A percentile compares a stretch with the other conserved stretches of the same genome.
Evolutionary conservation across 345 rosid species (phyloP).

Genomic region (Citrus glauca): DNA sequence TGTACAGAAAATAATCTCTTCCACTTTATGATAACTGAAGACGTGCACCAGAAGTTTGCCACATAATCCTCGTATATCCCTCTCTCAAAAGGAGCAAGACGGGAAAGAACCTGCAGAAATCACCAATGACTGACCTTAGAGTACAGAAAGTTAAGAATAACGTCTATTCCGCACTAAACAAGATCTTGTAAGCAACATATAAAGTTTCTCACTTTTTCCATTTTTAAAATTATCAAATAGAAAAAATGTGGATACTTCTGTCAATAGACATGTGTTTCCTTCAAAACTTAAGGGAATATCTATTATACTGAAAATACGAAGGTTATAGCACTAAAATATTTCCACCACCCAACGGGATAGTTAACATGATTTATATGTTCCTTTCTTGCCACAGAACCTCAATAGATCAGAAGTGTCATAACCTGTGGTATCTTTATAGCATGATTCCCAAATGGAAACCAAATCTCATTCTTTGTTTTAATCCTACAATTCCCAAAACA

Average conservation of each 20-base stretch:
- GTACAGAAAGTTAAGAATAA: background rate
- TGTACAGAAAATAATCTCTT: constrained; percentile 62
- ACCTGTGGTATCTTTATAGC: background rate
- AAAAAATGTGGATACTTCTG: background rate
- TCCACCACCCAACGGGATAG: background rate
- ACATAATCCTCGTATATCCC: constrained; percentile 97
- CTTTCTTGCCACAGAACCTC: background rate
- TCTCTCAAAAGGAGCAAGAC: constrained; percentile 95
- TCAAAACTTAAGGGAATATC: background rate
- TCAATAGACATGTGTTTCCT: background rate
- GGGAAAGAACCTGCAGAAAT: constrained; percentile 64
- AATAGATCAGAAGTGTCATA: background rate
- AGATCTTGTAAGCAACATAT: background rate
- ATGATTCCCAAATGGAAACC: background rate
- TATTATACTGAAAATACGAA: background rate
- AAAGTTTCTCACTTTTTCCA: background rate
- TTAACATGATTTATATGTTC: background rate
- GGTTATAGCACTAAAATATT: background rate
- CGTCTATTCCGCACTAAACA: background rate
- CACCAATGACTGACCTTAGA: constrained; percentile 7
- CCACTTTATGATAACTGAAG: constrained; percentile 81
- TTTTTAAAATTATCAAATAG: background rate
- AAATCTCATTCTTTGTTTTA: background rate
- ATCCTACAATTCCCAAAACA: background rate
- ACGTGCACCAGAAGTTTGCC: constrained; percentile 93